phyloP scores from a whole-genome alignment of 2,329 filamentous ascomycete species.

The Calonectria honghensis region DNA sequence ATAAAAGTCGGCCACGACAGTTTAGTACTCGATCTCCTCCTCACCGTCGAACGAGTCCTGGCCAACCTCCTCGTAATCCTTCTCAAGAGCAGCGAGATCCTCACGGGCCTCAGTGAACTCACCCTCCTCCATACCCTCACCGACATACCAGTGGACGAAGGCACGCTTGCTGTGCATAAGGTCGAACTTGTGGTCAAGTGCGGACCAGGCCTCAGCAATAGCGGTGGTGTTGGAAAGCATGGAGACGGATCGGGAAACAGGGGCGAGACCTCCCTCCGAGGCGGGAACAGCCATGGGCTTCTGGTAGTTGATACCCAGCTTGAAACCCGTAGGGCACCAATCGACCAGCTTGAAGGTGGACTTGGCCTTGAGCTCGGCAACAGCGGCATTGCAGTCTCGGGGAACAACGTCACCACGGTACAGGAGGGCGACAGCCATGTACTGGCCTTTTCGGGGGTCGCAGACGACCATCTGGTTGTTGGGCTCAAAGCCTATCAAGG shows the following conservation, averaged over 20 bases:
- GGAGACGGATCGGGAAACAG: conserved; percentile 78
- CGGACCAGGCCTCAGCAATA: conserved; percentile 83
- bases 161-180: conserved; percentile 87
- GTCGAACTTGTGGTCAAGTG: conserved; percentile 84
- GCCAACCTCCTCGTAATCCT: conserved; percentile 91
- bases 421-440: conserved; percentile 83
- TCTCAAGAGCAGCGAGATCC: conserved; percentile 89
- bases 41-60: conserved; percentile 80
- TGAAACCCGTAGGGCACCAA: conserved; percentile 86
- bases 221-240: conserved; percentile 86
- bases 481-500: conserved; percentile 78
- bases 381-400: conserved; percentile 80
- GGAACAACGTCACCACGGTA: conserved; percentile 84
- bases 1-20: conserved; percentile 39
- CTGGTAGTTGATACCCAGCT: conserved; percentile 85
- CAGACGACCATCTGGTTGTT: conserved; percentile 88
- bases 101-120: conserved; percentile 92
- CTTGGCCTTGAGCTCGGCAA: conserved; percentile 82
- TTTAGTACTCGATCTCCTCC: conserved; percentile 86
- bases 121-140: conserved; percentile 94
- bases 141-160: conserved; percentile 88
- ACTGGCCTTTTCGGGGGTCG: conserved; percentile 84
- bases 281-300: conserved; percentile 77
- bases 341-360: conserved; percentile 83
- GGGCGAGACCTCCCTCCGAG: conserved; percentile 75